Evolutionary conservation across 805 yeast genomes (phyloP), one percentile per base, ranked within the genome.

Genomic region (Saccharomycopsis schoenii): DNA sequence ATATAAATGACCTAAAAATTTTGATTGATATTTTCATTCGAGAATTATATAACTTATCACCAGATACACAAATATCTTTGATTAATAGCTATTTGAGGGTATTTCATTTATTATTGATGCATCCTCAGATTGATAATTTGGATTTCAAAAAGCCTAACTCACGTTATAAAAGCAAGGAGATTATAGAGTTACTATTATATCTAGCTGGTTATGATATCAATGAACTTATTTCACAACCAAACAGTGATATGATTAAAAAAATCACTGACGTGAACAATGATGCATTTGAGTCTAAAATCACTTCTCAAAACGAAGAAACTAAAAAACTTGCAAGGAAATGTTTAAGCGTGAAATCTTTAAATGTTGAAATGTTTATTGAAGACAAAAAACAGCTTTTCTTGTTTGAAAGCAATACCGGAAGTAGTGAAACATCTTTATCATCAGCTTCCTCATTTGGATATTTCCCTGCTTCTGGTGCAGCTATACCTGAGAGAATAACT

Each of bases 1-100:
- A 83, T 66, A 68, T 81, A 62, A 83, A 83, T 62, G 87, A 83
- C 67, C 68, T 83, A 59, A 81, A 81, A 67, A 80, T 83, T 14
- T 73, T 83, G 61, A 77, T 81, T 41, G 87, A 83, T 65, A 81
- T 83, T n/a, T 76, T 83, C 60, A 76, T 83, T 6, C 66, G 87
- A 43, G 86, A 83, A 65, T 68, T 83, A 65, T 78, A 76, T 65
- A 76, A 82, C 65, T 66, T 81, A 55, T 80, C 82, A 29, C 72
- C 71, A 58, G 67, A 69, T 2, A 72, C 72, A 9, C 73, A 75
- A 40, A 73, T 67, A 29, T 67, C 74, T 4, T 66, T 74, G 57
- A 77, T 79, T 55, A 78, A 78, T 65, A 73, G 80, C 19, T 83
- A 80, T 66, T 67, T 83, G 55, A 72, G 83, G 59, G 85, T 82